Conservation (phyloP, 2,329 filamentous ascomycete genomes). For the Cordyceps farinosa region DNA sequence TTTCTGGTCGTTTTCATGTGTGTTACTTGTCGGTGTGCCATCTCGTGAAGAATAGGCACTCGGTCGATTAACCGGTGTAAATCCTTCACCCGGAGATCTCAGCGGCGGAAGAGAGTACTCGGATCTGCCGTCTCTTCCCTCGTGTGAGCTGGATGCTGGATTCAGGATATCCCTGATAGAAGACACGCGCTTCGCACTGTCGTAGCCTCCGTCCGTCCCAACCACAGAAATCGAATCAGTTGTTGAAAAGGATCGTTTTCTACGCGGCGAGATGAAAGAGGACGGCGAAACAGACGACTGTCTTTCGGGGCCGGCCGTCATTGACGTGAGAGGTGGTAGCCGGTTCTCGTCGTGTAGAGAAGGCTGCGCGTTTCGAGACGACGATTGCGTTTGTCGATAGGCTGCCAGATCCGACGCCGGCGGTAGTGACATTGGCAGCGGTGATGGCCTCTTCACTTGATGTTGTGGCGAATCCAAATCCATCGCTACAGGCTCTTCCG, state of each 20-base stretch:
- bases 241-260: slow-evolving; percentile 66
- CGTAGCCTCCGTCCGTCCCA: slow-evolving; percentile 38
- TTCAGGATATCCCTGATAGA: slow-evolving; percentile 77
- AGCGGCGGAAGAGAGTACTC: slow-evolving; percentile 42
- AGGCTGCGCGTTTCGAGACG: slow-evolving; percentile 36
- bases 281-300: slow-evolving; percentile 59
- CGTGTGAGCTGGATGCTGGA: slow-evolving; percentile 37
- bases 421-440: slow-evolving; percentile 39
- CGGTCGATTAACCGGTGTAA: slow-evolving; percentile 41
- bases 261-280: slow-evolving; percentile 55
- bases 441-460: slow-evolving; percentile 42
- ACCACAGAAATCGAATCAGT: slow-evolving; percentile 48
- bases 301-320: slow-evolving; percentile 43
- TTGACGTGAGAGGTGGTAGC: slow-evolving; percentile 52
- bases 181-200: slow-evolving; percentile 60
- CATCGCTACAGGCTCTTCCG: slow-evolving; percentile 43
- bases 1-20: slow-evolving; percentile 50
- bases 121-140: slow-evolving; percentile 31
- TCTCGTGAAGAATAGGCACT: slow-evolving; percentile 34
- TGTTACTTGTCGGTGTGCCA: slow-evolving; percentile 26
- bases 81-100: slow-evolving; percentile 41
- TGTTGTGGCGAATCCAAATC: slow-evolving; percentile 44
- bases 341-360: slow-evolving; percentile 55
- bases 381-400: slow-evolving; percentile 46
- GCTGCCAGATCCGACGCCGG: slow-evolving; percentile 44